phyloP scores from a whole-genome alignment of 164 flowering plant genomes.

The Santalum album region DNA sequence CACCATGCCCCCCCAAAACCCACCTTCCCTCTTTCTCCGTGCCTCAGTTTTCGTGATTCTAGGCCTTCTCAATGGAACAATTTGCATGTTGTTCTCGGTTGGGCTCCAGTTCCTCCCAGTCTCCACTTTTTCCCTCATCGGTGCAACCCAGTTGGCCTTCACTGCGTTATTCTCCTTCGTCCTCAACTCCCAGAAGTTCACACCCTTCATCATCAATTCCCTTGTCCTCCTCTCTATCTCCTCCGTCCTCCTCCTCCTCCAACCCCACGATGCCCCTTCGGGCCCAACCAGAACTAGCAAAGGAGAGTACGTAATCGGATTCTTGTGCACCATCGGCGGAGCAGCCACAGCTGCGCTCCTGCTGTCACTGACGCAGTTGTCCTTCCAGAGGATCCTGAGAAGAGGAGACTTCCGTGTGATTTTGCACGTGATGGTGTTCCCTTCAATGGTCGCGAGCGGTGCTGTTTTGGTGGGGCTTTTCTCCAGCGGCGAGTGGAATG shows the following conservation, averaged over 20 bases:
- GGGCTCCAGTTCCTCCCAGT: constrained; percentile 32
- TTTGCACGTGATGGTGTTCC: constrained; percentile 24
- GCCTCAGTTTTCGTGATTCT: constrained; percentile 15
- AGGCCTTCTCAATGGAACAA: constrained; percentile 24
- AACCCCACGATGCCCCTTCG: constrained; percentile 4
- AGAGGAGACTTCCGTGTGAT: constrained; percentile 15
- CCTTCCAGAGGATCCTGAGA: constrained; percentile 24
- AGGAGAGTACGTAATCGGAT: constrained; percentile 17
- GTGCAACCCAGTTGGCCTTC: constrained; percentile 37
- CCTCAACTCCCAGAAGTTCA: constrained; percentile 31
- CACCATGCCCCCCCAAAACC: neutral
- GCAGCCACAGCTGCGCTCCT: constrained; percentile 25
- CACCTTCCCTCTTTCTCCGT: constrained; percentile 5
- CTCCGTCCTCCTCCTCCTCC: constrained; percentile 22
- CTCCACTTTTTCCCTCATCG: constrained; percentile 29
- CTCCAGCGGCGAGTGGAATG: constrained; percentile 31
- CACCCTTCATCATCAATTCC: constrained; percentile 29
- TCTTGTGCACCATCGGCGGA: constrained; percentile 21
- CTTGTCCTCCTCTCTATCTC: constrained; percentile 33
- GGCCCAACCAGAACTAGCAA: constrained; percentile 1
- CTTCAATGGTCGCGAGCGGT: constrained; percentile 18
- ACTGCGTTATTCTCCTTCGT: constrained; percentile 30
- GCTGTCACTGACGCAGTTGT: constrained; percentile 29
- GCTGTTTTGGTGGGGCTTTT: constrained; percentile 22
- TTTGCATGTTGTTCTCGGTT: constrained; percentile 16